Evolutionary conservation across 495 filamentous ascomycete genomes (phyloP), one percentile per base, ranked within the genome.

Genomic region (Penicillium paradoxum): DNA sequence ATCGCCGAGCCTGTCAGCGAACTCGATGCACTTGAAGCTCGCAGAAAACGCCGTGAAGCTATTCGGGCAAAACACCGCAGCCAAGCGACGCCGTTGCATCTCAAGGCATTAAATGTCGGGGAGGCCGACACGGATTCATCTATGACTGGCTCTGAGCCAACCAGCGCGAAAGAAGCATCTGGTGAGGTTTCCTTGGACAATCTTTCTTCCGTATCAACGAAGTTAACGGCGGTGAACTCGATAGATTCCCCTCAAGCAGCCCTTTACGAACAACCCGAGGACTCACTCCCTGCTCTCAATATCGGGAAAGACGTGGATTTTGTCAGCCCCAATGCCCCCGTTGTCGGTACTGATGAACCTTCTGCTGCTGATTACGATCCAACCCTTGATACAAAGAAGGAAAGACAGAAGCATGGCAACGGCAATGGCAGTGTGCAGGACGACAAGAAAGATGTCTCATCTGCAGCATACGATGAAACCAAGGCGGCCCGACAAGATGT

Each of bases 321-420:
- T 48, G 79, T 82, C 58, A 86, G 88, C 49, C 72, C 70, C 24
- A 77, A 78, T 67, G 75, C 73, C 43, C 64, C 68, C 43, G 74
- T 75, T 54, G 73, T 71, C 53, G 70, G 63, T 54, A 72, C 70
- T 53, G 86, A 86, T 42, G 90, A 88, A 14, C 89, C 88, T 37
- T 97, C 92, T 33, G 93, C 93, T 45, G 93, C 93, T 58, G 90
- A 97, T 62, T 97, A 98, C 71, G 91, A 97, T 65, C 95, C 93
- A 0, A 96, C 88, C 4, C 72, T 82, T 60, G 93, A 98, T 66
- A 95, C 95, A 88, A 82, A 84, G 68, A 89, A 96, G 68, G 92
- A 97, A 62, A 79, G 83, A 56, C 74, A 84, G 44, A 82, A 88
- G 47, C 82, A 90, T 56, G 83, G 84, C 58, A 73, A 53, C 15